Conservation (phyloP, 805 yeast species). For the Candida vaughaniae region DNA sequence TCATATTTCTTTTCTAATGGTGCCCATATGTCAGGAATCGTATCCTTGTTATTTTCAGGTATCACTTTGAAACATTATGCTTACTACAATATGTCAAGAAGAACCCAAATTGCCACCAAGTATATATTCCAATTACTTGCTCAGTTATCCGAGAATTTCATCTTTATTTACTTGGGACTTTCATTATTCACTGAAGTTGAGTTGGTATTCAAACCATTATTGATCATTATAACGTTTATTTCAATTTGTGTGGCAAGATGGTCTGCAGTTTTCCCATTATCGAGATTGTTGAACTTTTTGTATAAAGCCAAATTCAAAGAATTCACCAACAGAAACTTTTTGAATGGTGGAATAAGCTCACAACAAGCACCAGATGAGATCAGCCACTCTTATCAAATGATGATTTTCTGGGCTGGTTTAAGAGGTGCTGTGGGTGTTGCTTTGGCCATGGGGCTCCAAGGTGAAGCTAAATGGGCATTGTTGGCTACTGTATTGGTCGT, state of each 20-base stretch:
- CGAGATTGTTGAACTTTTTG: slow-evolving; percentile 79
- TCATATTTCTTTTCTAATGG: slow-evolving; percentile 98
- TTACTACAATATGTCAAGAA: slow-evolving; percentile 93
- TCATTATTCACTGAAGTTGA: slow-evolving; percentile 96
- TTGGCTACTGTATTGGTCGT: slow-evolving; percentile 95
- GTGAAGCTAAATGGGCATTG: slow-evolving; percentile 84
- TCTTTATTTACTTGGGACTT: slow-evolving; percentile 90
- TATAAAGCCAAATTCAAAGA: slow-evolving; percentile 56
- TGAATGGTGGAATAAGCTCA: slow-evolving; percentile 40
- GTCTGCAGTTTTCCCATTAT: slow-evolving; percentile 95
- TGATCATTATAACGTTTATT: slow-evolving; percentile 84
- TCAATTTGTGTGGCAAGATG: slow-evolving; percentile 94
- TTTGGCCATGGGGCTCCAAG: slow-evolving; percentile 94
- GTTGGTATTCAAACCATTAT: slow-evolving; percentile 87
- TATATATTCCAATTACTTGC: slow-evolving; percentile 93
- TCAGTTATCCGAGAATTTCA: slow-evolving; percentile 93
- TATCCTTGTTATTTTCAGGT: slow-evolving; percentile 91
- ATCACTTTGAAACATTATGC: slow-evolving; percentile 97
- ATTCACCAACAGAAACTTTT: slow-evolving; percentile 25
- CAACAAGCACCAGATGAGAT: slow-evolving; percentile 74
- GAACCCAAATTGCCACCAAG: slow-evolving; percentile 95
- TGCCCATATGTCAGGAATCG: slow-evolving; percentile 99
- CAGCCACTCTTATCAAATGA: slow-evolving; percentile 93
- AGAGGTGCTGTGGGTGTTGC: slow-evolving; percentile 99
- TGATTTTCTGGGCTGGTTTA: slow-evolving; percentile 99